Conservation (phyloP, 2,329 filamentous ascomycete species). For the Dothideomycetes sp. region DNA sequence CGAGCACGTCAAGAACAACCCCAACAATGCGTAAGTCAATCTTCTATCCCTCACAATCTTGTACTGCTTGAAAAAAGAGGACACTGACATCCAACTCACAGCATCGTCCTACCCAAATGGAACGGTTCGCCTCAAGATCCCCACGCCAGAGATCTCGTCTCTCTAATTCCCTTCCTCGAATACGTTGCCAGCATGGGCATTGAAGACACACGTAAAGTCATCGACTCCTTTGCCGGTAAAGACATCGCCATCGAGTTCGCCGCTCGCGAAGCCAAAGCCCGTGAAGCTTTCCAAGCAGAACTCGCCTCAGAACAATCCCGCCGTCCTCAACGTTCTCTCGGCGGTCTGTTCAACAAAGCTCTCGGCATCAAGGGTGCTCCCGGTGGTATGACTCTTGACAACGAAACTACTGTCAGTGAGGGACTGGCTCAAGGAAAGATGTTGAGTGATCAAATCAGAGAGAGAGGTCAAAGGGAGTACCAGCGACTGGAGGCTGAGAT, state of each 20-base stretch:
- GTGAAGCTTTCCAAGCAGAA: constrained; percentile 75
- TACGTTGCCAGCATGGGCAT: constrained; percentile 93
- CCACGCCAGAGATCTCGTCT: constrained; percentile 62
- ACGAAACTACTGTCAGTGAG: constrained; percentile 54
- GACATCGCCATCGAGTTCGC: constrained; percentile 87
- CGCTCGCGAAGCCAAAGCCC: constrained; percentile 72
- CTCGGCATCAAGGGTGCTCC: constrained; percentile 66
- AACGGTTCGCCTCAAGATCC: constrained; percentile 67
- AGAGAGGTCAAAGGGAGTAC: constrained; percentile 85
- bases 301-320: constrained; percentile 60
- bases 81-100: neutral
- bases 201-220: constrained; percentile 59
- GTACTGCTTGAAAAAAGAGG: no score
- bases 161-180: constrained; percentile 91
- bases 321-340: constrained; percentile 51
- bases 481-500: constrained; percentile 84
- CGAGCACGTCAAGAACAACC: constrained; percentile 74
- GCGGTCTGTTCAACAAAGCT: constrained; percentile 46
- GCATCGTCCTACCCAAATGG: constrained; percentile 82
- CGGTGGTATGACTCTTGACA: constrained; percentile 49
- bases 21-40: constrained; percentile 65
- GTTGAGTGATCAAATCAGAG: constrained; percentile 87
- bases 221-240: constrained; percentile 54
- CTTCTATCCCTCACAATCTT: neutral
- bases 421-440: constrained; percentile 90